phyloP scores from a whole-genome alignment of 257 asterid species.

The Mentha longifolia region DNA sequence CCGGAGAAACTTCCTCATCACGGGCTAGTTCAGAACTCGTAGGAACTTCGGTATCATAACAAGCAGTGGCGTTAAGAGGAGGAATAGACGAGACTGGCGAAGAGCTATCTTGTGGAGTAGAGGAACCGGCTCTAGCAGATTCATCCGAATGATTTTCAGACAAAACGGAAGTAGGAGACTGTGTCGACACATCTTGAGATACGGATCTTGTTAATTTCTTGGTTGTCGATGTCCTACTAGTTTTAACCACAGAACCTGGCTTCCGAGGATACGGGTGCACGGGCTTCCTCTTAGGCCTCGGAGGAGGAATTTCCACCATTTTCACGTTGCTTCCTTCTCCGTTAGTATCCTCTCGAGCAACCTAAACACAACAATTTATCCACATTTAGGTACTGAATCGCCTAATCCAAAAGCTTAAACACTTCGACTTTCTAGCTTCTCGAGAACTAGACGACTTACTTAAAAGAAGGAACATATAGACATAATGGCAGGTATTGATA shows the following conservation, averaged over 20 bases:
- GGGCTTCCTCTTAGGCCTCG: constrained; percentile 96
- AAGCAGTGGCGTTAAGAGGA: constrained; percentile 33
- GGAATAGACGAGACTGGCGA: constrained; percentile 52
- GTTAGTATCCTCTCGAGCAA: constrained; percentile 61
- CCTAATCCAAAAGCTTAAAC: too few species aligned
- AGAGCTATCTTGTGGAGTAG: constrained; percentile 43
- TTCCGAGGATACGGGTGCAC: constrained; percentile 95
- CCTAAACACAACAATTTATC: constrained; percentile 47
- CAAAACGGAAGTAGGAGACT: constrained; percentile 78
- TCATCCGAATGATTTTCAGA: constrained; percentile 65
- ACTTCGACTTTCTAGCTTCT: constrained; percentile 45
- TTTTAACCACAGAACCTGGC: constrained; percentile 41
- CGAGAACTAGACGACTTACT: constrained; percentile 45
- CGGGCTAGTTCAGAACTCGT: constrained; percentile 38
- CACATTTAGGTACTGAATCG: constrained; percentile 17
- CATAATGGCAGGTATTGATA: constrained; percentile 39
- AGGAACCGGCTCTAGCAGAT: constrained; percentile 40
- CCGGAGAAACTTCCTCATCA: constrained; percentile 51
- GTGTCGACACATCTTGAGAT: constrained; percentile 43
- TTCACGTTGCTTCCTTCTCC: constrained; percentile 53
- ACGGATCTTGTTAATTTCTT: constrained; percentile 41
- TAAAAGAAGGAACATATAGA: constrained; percentile 32
- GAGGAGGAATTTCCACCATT: constrained; percentile 88
- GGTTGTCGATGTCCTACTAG: constrained; percentile 28
- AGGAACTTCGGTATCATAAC: constrained; percentile 37